Evolutionary conservation across 2,329 filamentous ascomycete species (phyloP), one percentile per base, ranked within the genome.

Genomic region (Pestalotiopsis sp.): DNA sequence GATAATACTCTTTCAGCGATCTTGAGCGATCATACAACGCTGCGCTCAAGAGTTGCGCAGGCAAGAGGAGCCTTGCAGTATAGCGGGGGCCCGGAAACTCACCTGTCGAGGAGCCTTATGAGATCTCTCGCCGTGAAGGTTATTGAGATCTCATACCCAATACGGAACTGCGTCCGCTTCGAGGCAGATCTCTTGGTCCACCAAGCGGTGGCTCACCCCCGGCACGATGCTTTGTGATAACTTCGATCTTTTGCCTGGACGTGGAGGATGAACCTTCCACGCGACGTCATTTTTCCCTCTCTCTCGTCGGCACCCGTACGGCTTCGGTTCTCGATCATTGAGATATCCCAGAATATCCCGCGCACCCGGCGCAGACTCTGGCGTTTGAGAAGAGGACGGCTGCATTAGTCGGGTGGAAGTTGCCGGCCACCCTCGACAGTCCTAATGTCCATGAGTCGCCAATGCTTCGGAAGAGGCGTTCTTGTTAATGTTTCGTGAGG

Each of bases 391-490:
- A 52, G 45, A n/a, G n/a, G n/a, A 52, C 45, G 45, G 45, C 45
- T 52, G 45, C 45, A 52, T 52, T 52, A 52, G 45, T 23, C 23
- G 17, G n/a, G 17, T 52, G 45, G 45, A 36, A 59, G 57, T 59
- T 59, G 57, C 57, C 57, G 57, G 57, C 57, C 57, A 59, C 27
- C 57, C 23, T 36, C 23, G 57, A 59, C 23, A 20, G 45, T 52
- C 45, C 20, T n/a, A 23, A 52, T 52, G 62, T 49, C 62, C 23
- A 45, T 65, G 41, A 49, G 40, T 52, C 40, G 38, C 36, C 38
- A 49, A 13, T 52, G 40, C 62, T 52, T 45, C 63, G 63, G 63
- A 58, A 57, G 63, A 66, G 41, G 63, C 41, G 63, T 56, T 38
- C 17, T 27, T 63, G 60, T 40, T 40, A 25, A 57, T 64, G 61